These are phyloP conservation scores for Suillus ampliporus DNA, from an alignment of 768 basidiomycete genomes.

Conservation along the genomic window DNA sequence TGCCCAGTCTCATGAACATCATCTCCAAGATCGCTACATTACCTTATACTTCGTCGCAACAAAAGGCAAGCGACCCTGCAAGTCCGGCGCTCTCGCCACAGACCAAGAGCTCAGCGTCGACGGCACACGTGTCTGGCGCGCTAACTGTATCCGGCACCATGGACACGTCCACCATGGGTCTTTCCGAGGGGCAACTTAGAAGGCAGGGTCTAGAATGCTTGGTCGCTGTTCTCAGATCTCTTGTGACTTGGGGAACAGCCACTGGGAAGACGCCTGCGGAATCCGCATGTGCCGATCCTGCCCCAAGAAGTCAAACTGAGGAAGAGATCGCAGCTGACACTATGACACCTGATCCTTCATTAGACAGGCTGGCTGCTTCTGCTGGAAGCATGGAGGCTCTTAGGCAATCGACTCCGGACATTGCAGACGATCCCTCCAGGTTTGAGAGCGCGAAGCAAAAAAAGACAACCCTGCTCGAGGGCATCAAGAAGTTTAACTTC, in stretches of 20 bases:
- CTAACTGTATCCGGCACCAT: slow-evolving; percentile 68
- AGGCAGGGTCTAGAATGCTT: slow-evolving; percentile 96
- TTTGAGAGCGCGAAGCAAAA: slow-evolving; percentile 97
- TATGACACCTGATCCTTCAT: slow-evolving; percentile 58
- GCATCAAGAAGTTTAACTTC: slow-evolving; percentile 97
- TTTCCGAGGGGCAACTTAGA: slow-evolving; percentile 84
- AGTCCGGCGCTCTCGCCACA: slow-evolving; percentile 65
- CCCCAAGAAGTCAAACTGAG: slow-evolving; percentile 49
- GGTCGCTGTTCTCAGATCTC: slow-evolving; percentile 83
- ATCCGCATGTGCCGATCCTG: slow-evolving; percentile 47
- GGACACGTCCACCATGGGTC: slow-evolving; percentile 69
- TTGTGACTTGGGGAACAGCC: slow-evolving; percentile 88
- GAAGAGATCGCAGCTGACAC: slow-evolving; percentile 62
- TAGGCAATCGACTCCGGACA: slow-evolving; percentile 76
- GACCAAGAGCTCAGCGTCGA: slow-evolving; percentile 38
- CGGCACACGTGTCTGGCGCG: slow-evolving; percentile 66
- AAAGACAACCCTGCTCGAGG: slow-evolving; percentile 93
- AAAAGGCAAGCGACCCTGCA: slow-evolving; percentile 58
- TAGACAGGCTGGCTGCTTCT: slow-evolving; percentile 57
- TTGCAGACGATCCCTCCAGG: slow-evolving; percentile 85
- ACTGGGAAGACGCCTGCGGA: slow-evolving; percentile 42
- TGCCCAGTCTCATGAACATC: slow-evolving; percentile 84
- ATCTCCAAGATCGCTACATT: slow-evolving; percentile 88
- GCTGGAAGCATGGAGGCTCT: slow-evolving; percentile 57
- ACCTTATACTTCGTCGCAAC: slow-evolving; percentile 51